Percentiles rank a stretch among this genome's conserved stretches.
phyloP scores from a whole-genome alignment of 106 monocot species.

The Agapanthus africanus region DNA sequence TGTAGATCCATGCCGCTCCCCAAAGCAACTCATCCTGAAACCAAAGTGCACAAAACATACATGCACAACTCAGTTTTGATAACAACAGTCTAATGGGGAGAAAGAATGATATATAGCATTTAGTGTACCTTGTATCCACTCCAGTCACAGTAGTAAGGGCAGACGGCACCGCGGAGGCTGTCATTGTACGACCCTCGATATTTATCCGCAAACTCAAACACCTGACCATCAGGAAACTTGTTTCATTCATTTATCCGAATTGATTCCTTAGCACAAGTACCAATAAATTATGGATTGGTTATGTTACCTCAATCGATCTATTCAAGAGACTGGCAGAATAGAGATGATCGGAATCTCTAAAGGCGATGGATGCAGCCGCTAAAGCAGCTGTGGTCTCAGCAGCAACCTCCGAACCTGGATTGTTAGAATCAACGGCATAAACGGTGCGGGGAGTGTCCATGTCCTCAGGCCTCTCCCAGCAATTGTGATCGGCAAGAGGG shows the following conservation, averaged over 20 bases:
- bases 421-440: conserved; percentile 27
- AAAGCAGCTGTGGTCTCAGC: conserved; percentile 68
- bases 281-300: not conserved
- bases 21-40: conserved; percentile 72
- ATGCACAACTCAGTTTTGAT: not conserved
- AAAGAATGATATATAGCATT: not conserved
- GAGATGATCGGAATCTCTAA: conserved; percentile 29
- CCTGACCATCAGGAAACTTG: conserved; percentile 22
- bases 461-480: conserved; percentile 76
- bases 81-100: not conserved
- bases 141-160: conserved; percentile 80
- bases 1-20: conserved; percentile 70
- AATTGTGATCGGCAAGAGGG: conserved; percentile 4
- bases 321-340: conserved; percentile 46
- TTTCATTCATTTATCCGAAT: too few species aligned
- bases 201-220: conserved; percentile 62
- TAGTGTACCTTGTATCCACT: conserved; percentile 59
- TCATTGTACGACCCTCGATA: conserved; percentile 63
- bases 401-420: conserved; percentile 70
- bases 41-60: too few species aligned
- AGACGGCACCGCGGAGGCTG: conserved; percentile 48
- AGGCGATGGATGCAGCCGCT: conserved; percentile 62
- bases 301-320: conserved; percentile 19
- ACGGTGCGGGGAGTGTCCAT: conserved; percentile 59
- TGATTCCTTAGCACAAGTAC: too few species aligned